Evolutionary conservation across 2,329 filamentous ascomycete genomes (phyloP).

Genomic region (Pseudogymnoascus sp.): DNA sequence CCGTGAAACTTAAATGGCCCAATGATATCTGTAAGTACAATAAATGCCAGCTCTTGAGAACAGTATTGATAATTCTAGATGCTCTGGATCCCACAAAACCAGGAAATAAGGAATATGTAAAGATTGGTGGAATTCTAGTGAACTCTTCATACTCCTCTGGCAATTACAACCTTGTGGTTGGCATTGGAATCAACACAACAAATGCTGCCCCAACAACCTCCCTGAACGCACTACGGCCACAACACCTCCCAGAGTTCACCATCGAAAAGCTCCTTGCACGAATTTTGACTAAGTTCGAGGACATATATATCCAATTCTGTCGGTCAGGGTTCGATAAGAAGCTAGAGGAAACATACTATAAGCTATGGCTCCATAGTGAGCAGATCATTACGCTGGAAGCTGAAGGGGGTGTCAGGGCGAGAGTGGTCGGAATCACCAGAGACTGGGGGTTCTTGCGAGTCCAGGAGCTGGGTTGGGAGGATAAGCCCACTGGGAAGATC

Average conservation of each 20-base stretch:
- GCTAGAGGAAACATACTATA: slow-evolving; percentile 71
- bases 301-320: slow-evolving; percentile 66
- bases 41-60: background rate
- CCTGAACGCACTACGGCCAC: slow-evolving; percentile 61
- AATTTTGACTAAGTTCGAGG: slow-evolving; percentile 70
- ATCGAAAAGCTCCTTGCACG: slow-evolving; percentile 75
- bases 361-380: slow-evolving; percentile 75
- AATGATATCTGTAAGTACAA: slow-evolving; percentile 72
- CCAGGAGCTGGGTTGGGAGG: slow-evolving; percentile 70
- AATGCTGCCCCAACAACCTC: slow-evolving; percentile 83
- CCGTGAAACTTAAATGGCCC: slow-evolving; percentile 90
- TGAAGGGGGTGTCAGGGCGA: slow-evolving; percentile 64
- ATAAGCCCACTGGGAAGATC: slow-evolving; percentile 64
- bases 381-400: slow-evolving; percentile 67
- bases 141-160: slow-evolving; percentile 73
- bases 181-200: slow-evolving; percentile 76
- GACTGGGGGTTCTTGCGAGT: slow-evolving; percentile 84
- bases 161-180: slow-evolving; percentile 76
- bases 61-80: slow-evolving; percentile 34
- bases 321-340: slow-evolving; percentile 62
- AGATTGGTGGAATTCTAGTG: slow-evolving; percentile 87
- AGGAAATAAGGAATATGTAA: slow-evolving; percentile 54
- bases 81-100: slow-evolving; percentile 54
- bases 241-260: slow-evolving; percentile 47
- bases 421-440: slow-evolving; percentile 78